phyloP scores from a whole-genome alignment of 1,284 basidiomycete species.

The Trichosporon sp. region DNA sequence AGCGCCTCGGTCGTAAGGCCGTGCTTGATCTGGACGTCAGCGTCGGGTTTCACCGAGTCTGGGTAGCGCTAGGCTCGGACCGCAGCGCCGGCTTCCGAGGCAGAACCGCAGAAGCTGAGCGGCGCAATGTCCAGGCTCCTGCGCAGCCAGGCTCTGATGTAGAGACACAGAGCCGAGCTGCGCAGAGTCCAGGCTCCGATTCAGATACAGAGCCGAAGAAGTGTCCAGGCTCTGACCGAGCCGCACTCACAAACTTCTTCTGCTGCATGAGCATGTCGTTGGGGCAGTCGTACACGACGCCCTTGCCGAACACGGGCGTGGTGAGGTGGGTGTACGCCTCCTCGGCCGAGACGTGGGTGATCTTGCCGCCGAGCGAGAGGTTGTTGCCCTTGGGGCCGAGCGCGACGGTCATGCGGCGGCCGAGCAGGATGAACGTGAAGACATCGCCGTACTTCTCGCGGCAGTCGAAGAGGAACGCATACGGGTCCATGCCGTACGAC shows the following conservation, averaged over 20 bases:
- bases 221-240: background rate
- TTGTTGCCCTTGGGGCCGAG: constrained; percentile 91
- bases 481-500: constrained; percentile 73
- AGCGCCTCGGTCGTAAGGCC: constrained; percentile 91
- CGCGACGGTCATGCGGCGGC: constrained; percentile 84
- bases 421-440: constrained; percentile 91
- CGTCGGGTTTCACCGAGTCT: background rate
- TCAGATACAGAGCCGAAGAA: too few relatives aligned
- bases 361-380: constrained; percentile 89
- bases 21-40: constrained; percentile 63
- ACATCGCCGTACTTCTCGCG: constrained; percentile 75
- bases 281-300: constrained; percentile 95
- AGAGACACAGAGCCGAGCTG: background rate
- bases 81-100: too few relatives aligned
- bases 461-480: constrained; percentile 68
- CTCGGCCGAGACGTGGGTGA: constrained; percentile 88
- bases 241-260: constrained; percentile 71
- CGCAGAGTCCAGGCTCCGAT: background rate
- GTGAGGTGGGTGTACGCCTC: constrained; percentile 94
- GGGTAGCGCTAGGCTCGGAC: background rate
- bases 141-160: too few relatives aligned
- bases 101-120: background rate
- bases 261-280: constrained; percentile 99
- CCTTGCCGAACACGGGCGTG: constrained; percentile 91
- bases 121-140: background rate